A percentile compares a stretch with the other conserved stretches of the same genome.
Evolutionary conservation across 2,329 filamentous ascomycete genomes (phyloP).

Genomic region (Apiospora pterosperma): DNA sequence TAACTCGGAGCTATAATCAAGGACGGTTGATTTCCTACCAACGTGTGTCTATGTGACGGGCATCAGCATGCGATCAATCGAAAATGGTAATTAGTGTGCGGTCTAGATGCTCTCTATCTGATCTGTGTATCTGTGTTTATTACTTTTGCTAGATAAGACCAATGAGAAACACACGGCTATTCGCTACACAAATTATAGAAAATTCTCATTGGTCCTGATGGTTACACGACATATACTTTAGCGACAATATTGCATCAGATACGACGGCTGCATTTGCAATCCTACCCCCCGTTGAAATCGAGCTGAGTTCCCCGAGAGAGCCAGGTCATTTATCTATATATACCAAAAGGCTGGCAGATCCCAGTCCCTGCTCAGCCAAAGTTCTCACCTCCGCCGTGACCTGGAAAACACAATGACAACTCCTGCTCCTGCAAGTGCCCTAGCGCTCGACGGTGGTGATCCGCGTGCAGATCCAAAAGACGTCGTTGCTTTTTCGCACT

Average conservation of each 20-base stretch:
- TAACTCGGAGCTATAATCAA: background rate
- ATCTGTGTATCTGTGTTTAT: background rate
- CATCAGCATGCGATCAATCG: background rate
- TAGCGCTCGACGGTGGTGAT: background rate
- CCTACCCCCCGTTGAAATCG: background rate
- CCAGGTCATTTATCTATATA: background rate
- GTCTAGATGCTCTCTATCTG: background rate
- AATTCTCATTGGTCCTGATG: background rate
- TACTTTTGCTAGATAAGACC: background rate
- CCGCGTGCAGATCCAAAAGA: background rate
- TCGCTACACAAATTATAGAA: background rate
- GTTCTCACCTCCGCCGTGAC: too few relatives aligned
- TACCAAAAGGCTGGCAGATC: background rate
- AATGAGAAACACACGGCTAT: background rate
- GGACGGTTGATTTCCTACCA: background rate
- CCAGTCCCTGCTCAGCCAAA: background rate
- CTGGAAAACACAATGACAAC: background rate
- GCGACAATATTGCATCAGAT: background rate
- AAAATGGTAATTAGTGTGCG: background rate
- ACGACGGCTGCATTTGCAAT: background rate
- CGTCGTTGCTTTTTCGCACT: background rate
- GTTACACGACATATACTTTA: background rate
- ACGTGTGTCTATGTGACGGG: background rate
- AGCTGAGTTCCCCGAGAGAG: background rate
- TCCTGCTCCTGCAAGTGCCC: background rate